Evolutionary conservation across 192 early-diverging fungal species (phyloP).

Genomic region (Linnemannia zychae): DNA sequence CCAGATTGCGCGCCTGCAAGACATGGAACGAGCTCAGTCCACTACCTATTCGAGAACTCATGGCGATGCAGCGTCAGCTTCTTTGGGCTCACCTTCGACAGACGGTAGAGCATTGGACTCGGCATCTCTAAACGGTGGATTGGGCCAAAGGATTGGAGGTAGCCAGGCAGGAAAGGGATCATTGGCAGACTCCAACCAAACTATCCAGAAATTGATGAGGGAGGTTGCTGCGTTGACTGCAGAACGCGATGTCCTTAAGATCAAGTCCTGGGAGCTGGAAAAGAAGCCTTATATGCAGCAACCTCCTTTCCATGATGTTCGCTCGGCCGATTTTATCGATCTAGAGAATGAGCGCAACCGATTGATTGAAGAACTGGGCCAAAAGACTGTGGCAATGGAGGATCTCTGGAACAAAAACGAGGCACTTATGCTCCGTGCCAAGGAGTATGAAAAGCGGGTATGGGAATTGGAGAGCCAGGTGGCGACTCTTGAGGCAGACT

Average conservation of each 20-base stretch:
- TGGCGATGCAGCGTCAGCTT: not conserved
- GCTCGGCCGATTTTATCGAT: slow-evolving; percentile 11
- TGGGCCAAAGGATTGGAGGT: not conserved
- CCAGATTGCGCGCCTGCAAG: slow-evolving; percentile 16
- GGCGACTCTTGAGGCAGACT: slow-evolving; percentile 17
- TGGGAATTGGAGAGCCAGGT: slow-evolving; percentile 32
- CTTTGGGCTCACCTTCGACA: slow-evolving; percentile 27
- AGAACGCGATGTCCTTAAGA: slow-evolving; percentile 26
- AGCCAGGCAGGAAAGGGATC: not conserved
- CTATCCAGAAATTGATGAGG: not conserved
- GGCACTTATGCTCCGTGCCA: slow-evolving; percentile 25
- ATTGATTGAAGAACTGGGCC: slow-evolving; percentile 24
- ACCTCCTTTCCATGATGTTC: not conserved
- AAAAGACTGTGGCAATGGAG: slow-evolving; percentile 23
- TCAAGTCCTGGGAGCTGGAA: slow-evolving; percentile 23
- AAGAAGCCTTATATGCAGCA: slow-evolving; percentile 28
- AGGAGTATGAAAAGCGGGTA: slow-evolving; percentile 29
- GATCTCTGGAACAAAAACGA: slow-evolving; percentile 28
- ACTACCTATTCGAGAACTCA: slow-evolving; percentile 12
- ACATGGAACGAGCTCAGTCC: slow-evolving; percentile 16
- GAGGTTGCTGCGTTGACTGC: slow-evolving; percentile 20
- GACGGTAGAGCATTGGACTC: not conserved
- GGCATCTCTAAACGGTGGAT: not conserved
- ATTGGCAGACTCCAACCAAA: not conserved
- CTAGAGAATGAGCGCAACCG: slow-evolving; percentile 32